Conservation (phyloP, 164 flowering plant species). For the Liriodendron chinense region DNA sequence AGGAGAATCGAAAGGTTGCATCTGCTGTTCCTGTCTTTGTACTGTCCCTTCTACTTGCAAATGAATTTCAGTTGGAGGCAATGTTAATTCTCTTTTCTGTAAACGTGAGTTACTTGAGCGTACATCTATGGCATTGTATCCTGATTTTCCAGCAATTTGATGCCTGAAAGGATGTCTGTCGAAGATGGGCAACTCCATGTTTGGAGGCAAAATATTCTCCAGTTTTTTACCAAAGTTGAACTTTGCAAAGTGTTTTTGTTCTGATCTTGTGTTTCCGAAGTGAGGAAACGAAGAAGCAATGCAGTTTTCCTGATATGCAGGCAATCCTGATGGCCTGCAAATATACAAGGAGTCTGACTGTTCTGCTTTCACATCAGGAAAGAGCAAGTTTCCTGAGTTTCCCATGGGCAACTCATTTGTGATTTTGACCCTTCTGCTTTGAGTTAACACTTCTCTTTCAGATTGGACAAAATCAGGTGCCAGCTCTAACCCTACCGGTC, state of each 20-base stretch:
- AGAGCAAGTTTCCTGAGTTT: slow-evolving; percentile 1
- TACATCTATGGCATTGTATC: slow-evolving; percentile 6
- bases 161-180: not conserved
- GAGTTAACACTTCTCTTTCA: slow-evolving; percentile 13
- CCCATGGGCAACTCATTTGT: slow-evolving; percentile 8
- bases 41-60: slow-evolving; percentile 18
- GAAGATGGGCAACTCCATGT: slow-evolving; percentile 4
- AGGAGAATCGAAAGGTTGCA: slow-evolving; percentile 11
- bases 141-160: slow-evolving; percentile 20
- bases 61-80: slow-evolving; percentile 14
- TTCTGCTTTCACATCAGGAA: not conserved
- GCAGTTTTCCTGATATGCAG: not conserved
- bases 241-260: slow-evolving; percentile 20
- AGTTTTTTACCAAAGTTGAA: slow-evolving; percentile 11
- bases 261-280: slow-evolving; percentile 20
- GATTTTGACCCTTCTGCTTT: slow-evolving; percentile 7
- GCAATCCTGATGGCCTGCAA: not conserved
- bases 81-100: slow-evolving; percentile 4
- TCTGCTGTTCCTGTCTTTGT: slow-evolving; percentile 10
- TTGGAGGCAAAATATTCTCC: slow-evolving; percentile 11
- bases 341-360: not conserved
- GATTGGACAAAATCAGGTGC: slow-evolving; percentile 10
- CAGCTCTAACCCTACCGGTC: not conserved
- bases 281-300: not conserved
- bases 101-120: slow-evolving; percentile 7